phyloP scores from a whole-genome alignment of 805 yeast genomes.

The Wickerhamomyces pijperi region DNA sequence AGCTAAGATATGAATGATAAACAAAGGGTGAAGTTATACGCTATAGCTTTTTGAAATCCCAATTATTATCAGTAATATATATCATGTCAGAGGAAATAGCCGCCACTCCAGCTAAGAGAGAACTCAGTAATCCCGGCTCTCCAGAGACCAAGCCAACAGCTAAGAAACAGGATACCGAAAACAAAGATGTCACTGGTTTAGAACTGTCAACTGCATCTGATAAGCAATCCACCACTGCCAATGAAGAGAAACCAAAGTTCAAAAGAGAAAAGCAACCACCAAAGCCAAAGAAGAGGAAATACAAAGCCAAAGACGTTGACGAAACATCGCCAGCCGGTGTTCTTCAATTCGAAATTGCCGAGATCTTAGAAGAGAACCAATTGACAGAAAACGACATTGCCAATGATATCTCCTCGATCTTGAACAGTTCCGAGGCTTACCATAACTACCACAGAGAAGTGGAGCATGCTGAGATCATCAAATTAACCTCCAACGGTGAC shows the following conservation, averaged over 20 bases:
- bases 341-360: conserved; percentile 60
- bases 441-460: conserved; percentile 48
- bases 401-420: conserved; percentile 55
- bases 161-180: not conserved
- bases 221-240: not conserved
- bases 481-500: conserved; percentile 72
- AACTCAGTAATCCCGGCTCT: not conserved
- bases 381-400: conserved; percentile 34
- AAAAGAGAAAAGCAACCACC: not conserved
- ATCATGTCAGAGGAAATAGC: not conserved
- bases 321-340: conserved; percentile 77
- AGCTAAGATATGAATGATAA: no score
- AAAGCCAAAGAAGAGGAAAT: conserved; percentile 28
- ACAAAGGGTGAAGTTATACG: no score
- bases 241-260: not conserved
- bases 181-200: not conserved
- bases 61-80: no score
- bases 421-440: conserved; percentile 42
- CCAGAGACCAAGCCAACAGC: not conserved
- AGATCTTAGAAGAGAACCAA: conserved; percentile 32
- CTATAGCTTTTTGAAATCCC: no score
- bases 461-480: conserved; percentile 42
- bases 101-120: not conserved
- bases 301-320: conserved; percentile 57
- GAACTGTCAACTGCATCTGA: not conserved